These are phyloP conservation scores for Tetracladium marchalianum DNA, from an alignment of 495 filamentous ascomycete species.

Conservation along the genomic window DNA sequence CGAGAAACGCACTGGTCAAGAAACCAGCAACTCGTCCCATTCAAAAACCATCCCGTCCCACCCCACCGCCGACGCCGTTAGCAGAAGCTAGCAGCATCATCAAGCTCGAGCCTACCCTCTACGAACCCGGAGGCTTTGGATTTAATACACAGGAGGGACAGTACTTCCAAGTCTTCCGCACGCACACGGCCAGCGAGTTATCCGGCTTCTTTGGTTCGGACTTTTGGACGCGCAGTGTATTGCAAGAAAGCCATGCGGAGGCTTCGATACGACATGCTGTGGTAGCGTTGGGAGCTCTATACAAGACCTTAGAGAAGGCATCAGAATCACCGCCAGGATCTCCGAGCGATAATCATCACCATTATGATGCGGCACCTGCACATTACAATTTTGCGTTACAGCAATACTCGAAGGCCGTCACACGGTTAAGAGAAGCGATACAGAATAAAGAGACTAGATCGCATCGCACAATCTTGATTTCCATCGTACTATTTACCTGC, in stretches of 20 bases:
- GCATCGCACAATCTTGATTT: slow-evolving; percentile 17
- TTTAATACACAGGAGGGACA: slow-evolving; percentile 34
- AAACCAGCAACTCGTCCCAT: slow-evolving; percentile 2
- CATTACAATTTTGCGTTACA: slow-evolving; percentile 19
- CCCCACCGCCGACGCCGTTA: slow-evolving; percentile 27
- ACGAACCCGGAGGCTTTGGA: slow-evolving; percentile 6
- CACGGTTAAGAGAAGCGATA: slow-evolving; percentile 14
- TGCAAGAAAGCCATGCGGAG: slow-evolving; percentile 51
- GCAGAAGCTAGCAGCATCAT: background rate
- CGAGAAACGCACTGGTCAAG: background rate
- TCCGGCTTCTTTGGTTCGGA: slow-evolving; percentile 53
- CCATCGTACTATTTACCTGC: slow-evolving; percentile 19
- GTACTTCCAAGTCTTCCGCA: slow-evolving; percentile 51
- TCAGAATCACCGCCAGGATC: slow-evolving; percentile 38
- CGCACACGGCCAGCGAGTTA: slow-evolving; percentile 45
- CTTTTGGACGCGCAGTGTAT: slow-evolving; percentile 48
- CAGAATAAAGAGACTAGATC: slow-evolving; percentile 14
- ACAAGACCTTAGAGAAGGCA: slow-evolving; percentile 46
- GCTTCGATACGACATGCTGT: slow-evolving; percentile 55
- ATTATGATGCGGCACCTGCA: slow-evolving; percentile 33
- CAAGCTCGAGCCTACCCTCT: slow-evolving; percentile 4
- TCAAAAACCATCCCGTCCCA: slow-evolving; percentile 17
- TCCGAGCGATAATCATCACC: slow-evolving; percentile 33
- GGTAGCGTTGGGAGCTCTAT: slow-evolving; percentile 52
- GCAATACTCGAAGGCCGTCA: slow-evolving; percentile 18